Evolutionary conservation across 768 basidiomycete species (phyloP).

Genomic region (Lanmaoa rubissima): DNA sequence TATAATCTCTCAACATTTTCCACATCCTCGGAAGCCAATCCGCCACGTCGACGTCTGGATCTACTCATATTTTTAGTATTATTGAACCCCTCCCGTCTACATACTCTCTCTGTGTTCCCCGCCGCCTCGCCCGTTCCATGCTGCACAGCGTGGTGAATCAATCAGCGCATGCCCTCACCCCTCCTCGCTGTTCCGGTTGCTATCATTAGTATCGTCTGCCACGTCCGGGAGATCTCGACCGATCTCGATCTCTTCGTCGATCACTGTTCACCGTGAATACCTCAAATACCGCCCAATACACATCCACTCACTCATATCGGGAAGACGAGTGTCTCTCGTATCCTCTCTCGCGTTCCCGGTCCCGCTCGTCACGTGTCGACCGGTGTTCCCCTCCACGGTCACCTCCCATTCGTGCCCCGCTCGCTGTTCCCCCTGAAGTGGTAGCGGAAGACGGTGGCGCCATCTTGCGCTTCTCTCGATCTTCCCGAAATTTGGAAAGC

Average conservation of each 20-base stretch:
- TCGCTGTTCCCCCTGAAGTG: slow-evolving; percentile 37
- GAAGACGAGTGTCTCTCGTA: slow-evolving; percentile 67
- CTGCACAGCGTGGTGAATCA: slow-evolving; percentile 19
- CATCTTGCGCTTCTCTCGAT: slow-evolving; percentile 78
- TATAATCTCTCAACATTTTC: slow-evolving; percentile 4
- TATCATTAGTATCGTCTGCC: slow-evolving; percentile 46
- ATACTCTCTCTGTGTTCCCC: background rate
- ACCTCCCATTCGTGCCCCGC: slow-evolving; percentile 41
- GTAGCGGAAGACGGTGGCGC: slow-evolving; percentile 43
- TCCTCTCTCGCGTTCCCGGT: slow-evolving; percentile 67
- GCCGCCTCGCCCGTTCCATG: slow-evolving; percentile 28
- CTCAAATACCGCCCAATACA: slow-evolving; percentile 18
- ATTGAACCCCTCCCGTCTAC: background rate
- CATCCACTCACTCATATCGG: slow-evolving; percentile 66
- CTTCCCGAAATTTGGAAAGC: slow-evolving; percentile 86
- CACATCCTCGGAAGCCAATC: slow-evolving; percentile 1
- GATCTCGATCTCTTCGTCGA: slow-evolving; percentile 69
- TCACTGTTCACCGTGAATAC: slow-evolving; percentile 42
- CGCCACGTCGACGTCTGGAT: background rate
- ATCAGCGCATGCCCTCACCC: slow-evolving; percentile 8
- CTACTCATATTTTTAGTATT: background rate
- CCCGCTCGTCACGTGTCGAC: slow-evolving; percentile 58
- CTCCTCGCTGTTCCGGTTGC: background rate
- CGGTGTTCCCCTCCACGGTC: slow-evolving; percentile 54
- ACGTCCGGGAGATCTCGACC: slow-evolving; percentile 68